Evolutionary conservation across 345 rosid species (phyloP).

Genomic region (Hypericum perforatum): DNA sequence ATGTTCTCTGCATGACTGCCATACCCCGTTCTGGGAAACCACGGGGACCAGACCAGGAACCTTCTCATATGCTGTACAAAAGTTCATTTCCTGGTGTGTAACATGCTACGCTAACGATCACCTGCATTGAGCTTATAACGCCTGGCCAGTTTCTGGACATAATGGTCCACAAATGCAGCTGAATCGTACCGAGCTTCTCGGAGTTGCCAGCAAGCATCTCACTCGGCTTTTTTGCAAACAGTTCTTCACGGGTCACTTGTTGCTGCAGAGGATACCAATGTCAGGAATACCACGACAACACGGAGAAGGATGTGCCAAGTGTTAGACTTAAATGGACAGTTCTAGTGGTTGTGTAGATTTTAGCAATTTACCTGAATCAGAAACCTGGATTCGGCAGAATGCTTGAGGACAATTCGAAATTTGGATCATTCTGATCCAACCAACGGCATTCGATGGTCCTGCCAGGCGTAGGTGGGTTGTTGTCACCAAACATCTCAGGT

Average conservation of each 20-base stretch:
- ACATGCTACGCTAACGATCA: slow-evolving; percentile 21
- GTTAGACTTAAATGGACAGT: background rate
- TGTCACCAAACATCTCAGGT: slow-evolving; percentile 56
- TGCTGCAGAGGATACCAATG: slow-evolving; percentile 21
- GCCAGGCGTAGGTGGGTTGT: slow-evolving; percentile 48
- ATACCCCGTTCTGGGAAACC: too few species aligned
- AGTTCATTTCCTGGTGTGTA: too few species aligned
- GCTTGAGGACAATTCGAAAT: slow-evolving; percentile 36
- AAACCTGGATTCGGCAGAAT: slow-evolving; percentile 39
- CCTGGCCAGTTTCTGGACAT: slow-evolving; percentile 31
- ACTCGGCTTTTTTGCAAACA: slow-evolving; percentile 47
- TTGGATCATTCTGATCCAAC: slow-evolving; percentile 42
- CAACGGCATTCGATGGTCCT: slow-evolving; percentile 34
- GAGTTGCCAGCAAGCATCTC: slow-evolving; percentile 31
- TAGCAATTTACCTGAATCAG: slow-evolving; percentile 35
- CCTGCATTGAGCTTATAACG: slow-evolving; percentile 23
- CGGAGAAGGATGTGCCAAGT: background rate
- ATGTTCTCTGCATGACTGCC: too few species aligned
- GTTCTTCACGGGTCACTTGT: slow-evolving; percentile 43
- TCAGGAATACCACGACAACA: background rate
- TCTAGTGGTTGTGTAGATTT: background rate
- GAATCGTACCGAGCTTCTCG: slow-evolving; percentile 40
- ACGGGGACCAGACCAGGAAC: too few species aligned
- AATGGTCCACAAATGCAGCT: slow-evolving; percentile 30
- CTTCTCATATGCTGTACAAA: too few species aligned